These are phyloP conservation scores for Aspergillus olivimuriae DNA, from an alignment of 495 filamentous ascomycete genomes.

Conservation along the genomic window DNA sequence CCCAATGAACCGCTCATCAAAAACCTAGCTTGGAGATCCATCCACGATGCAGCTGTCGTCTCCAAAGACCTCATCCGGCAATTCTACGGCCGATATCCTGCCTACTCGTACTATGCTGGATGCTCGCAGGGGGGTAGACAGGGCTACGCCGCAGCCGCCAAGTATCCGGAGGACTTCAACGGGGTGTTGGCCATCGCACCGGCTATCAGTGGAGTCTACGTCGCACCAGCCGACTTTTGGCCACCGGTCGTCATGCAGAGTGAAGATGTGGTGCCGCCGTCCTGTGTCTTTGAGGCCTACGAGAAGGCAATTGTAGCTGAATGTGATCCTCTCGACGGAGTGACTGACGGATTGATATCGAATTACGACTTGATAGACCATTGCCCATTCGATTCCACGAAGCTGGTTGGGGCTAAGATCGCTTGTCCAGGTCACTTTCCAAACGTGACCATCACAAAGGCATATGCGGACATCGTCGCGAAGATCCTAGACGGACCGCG, in stretches of 20 bases:
- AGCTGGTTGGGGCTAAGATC: not conserved
- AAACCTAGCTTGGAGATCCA: slow-evolving; percentile 4
- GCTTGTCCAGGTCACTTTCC: not conserved
- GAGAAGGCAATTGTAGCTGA: not conserved
- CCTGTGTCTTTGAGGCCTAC: not conserved
- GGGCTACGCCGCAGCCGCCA: slow-evolving; percentile 29
- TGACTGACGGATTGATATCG: not conserved
- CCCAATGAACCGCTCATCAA: not conserved
- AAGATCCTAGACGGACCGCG: no score
- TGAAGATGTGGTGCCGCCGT: not conserved
- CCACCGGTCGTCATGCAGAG: slow-evolving; percentile 2
- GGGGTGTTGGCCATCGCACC: slow-evolving; percentile 50
- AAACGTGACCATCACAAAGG: no score
- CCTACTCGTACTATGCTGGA: slow-evolving; percentile 37
- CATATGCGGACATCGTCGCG: no score
- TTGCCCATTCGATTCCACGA: not conserved
- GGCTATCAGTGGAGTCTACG: slow-evolving; percentile 8
- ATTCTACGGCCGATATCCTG: slow-evolving; percentile 5
- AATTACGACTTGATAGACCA: not conserved
- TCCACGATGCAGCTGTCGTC: slow-evolving; percentile 1
- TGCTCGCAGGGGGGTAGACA: slow-evolving; percentile 42
- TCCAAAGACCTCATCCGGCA: slow-evolving; percentile 6
- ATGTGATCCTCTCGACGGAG: slow-evolving; percentile 8
- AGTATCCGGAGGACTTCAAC: slow-evolving; percentile 44
- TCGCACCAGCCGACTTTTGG: not conserved